Evolutionary conservation across 2,329 filamentous ascomycete species (phyloP), one percentile per base, ranked within the genome.

Genomic region (Colletotrichum sojae): DNA sequence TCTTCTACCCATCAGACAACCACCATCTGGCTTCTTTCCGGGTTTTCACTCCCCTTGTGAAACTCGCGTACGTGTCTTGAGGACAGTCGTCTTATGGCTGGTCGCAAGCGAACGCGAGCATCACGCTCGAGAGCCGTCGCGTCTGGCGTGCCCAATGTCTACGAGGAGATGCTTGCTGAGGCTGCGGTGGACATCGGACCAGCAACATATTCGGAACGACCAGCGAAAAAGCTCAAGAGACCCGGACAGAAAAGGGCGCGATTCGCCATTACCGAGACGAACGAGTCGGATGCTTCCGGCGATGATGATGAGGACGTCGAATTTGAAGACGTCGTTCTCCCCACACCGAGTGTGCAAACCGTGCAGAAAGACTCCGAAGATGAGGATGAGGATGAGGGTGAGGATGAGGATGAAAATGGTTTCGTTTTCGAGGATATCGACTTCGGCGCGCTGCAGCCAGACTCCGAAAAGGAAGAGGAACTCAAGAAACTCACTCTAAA

Each of bases 321-420:
- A 51, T 87, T 88, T 71, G 82, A 88, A 69, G 86, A 88, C 73
- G 84, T 88, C 1, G 72, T 76, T 4, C 72, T 87, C 3, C 86
- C 86, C 0, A 71, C 78, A 15, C 81, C 85, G 0, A 86, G 82
- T 0, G 72, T 87, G 18, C 86, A 89, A 73, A 89, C 86, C 1
- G 80, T 87, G 63, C 81, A 84, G 53, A 75, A 81, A 62, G 84
- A 86, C 40, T 85, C 83, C 0, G 85, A 85, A 10, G 83, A 85
- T 1, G 81, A 83, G 1, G 72, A 72, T 13, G 80, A 62, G 4
- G 79, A 81, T 6, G 79, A 80, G 4, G 79, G 80, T 6, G 79
- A 80, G 2, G 79, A 80, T 5, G 80, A 84, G 1, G 81, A 81
- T 4, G 80, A 83, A 1, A 83, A 83, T 1, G 80, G 82, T 6